These are phyloP conservation scores for Termitomyces sp. DNA, from an alignment of 768 basidiomycete species.

Conservation along the genomic window DNA sequence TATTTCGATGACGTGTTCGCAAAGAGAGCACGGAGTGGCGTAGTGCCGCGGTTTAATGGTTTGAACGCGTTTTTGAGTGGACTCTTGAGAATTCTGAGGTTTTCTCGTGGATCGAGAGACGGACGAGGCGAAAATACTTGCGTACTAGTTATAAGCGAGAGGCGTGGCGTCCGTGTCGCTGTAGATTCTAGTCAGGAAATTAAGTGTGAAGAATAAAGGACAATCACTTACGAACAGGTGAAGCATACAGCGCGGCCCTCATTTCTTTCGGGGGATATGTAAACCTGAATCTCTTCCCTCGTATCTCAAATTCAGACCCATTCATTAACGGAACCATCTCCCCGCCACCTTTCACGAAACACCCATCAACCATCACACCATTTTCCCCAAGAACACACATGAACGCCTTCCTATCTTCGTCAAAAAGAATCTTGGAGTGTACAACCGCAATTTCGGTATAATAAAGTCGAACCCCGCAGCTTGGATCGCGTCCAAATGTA, in stretches of 20 bases:
- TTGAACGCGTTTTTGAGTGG: conserved; percentile 42
- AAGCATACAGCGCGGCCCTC: conserved; percentile 46
- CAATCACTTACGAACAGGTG: conserved; percentile 39
- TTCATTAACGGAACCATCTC: conserved; percentile 57
- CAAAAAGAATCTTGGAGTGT: conserved; percentile 67
- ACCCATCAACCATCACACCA: conserved; percentile 62
- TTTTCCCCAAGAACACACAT: conserved; percentile 55
- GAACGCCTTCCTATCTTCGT: conserved; percentile 71
- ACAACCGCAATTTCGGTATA: conserved; percentile 58
- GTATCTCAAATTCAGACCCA: conserved; percentile 64
- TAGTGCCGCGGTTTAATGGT: conserved; percentile 17
- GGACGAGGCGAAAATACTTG: conserved; percentile 71
- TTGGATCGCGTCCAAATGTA: conserved; percentile 64
- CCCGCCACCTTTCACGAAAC: conserved; percentile 40
- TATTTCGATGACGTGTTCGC: neutral
- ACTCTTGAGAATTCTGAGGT: conserved; percentile 59
- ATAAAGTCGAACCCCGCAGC: conserved; percentile 66
- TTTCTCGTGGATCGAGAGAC: conserved; percentile 54
- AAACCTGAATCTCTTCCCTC: conserved; percentile 51
- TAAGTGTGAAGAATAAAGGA: conserved; percentile 2
- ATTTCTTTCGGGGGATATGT: conserved; percentile 73
- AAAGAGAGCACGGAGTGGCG: conserved; percentile 9
- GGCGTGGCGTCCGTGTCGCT: conserved; percentile 46
- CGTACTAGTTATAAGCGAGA: conserved; percentile 74
- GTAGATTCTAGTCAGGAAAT: too few species aligned